A percentile compares a stretch with the other conserved stretches of the same genome.
phyloP scores from a whole-genome alignment of 139 green algal genomes.

The Chlamydomonas sp. region DNA sequence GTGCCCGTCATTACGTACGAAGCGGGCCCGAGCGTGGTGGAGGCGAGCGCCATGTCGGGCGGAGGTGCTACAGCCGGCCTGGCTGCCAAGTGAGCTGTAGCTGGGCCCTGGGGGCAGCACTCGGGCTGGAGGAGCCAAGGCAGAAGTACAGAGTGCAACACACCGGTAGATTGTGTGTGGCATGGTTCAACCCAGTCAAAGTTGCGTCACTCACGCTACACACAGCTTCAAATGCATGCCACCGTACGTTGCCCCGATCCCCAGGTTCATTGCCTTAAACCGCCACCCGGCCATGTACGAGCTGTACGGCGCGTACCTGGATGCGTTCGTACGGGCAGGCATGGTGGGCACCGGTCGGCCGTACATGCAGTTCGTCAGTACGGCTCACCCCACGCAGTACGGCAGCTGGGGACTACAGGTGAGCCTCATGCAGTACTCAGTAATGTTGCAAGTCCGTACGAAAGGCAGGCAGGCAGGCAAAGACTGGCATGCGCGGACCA shows the following conservation, averaged over 20 bases:
- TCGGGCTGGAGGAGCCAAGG: too few relatives aligned
- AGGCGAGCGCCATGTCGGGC: constrained; percentile 21
- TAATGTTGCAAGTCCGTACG: not conserved
- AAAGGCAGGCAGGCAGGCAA: too few relatives aligned
- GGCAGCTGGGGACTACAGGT: constrained; percentile 40
- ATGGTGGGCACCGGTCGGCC: constrained; percentile 20
- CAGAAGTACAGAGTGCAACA: too few relatives aligned
- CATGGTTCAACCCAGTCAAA: too few relatives aligned
- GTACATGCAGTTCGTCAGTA: constrained; percentile 33
- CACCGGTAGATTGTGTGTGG: too few relatives aligned
- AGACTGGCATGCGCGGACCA: too few relatives aligned
- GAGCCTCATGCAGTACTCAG: not conserved
- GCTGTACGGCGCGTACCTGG: constrained; percentile 31
- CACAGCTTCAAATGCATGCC: too few relatives aligned
- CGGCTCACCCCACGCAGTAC: constrained; percentile 1
- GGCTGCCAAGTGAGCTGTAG: not conserved
- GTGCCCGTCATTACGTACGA: constrained; percentile 49
- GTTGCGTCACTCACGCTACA: too few relatives aligned
- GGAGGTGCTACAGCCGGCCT: not conserved
- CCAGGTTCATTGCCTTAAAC: constrained; percentile 32
- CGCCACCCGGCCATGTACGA: constrained; percentile 43
- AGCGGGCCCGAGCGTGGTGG: constrained; percentile 35
- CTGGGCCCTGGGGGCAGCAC: too few relatives aligned
- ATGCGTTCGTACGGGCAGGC: not conserved
- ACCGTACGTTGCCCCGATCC: not conserved